These are phyloP conservation scores for Chalaropsis ovoidea DNA, from an alignment of 2,329 filamentous ascomycete species.

Conservation along the genomic window DNA sequence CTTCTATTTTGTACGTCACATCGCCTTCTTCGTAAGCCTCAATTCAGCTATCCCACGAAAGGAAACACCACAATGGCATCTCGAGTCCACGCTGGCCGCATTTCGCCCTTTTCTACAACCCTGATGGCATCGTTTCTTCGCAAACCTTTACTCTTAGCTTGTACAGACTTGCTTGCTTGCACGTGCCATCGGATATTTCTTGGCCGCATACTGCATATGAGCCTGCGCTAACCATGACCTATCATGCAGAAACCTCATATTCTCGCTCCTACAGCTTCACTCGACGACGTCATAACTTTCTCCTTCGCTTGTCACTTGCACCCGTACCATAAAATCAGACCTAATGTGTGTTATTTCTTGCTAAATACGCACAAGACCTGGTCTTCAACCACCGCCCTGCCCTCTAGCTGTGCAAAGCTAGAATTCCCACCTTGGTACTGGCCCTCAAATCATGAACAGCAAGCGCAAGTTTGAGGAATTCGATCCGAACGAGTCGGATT, in stretches of 20 bases:
- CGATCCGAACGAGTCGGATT: conserved; percentile 57
- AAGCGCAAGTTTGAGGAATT: conserved; percentile 51
- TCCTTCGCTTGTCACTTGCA: background rate
- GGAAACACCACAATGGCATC: background rate
- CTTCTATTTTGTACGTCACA: background rate
- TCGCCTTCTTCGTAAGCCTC: background rate
- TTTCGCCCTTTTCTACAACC: background rate
- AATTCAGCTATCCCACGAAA: background rate
- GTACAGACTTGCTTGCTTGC: background rate
- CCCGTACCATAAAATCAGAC: background rate
- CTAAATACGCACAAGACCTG: conserved; percentile 15
- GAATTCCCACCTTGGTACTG: conserved; percentile 19
- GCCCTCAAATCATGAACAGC: conserved; percentile 37
- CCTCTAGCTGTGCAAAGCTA: conserved; percentile 24
- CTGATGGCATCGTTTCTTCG: background rate
- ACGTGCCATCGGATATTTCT: background rate
- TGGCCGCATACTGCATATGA: conserved; percentile 1
- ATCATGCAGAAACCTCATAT: background rate
- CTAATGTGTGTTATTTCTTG: conserved; percentile 17
- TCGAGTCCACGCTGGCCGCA: background rate
- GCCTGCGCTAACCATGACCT: conserved; percentile 10
- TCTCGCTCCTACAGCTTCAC: background rate
- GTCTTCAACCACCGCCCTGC: conserved; percentile 15
- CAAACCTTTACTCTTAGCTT: background rate
- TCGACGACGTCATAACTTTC: conserved; percentile 9